Percentiles rank a stretch among this genome's conserved stretches.
phyloP scores from a whole-genome alignment of 2,329 filamentous ascomycete species.

The Diaporthe longicolla region DNA sequence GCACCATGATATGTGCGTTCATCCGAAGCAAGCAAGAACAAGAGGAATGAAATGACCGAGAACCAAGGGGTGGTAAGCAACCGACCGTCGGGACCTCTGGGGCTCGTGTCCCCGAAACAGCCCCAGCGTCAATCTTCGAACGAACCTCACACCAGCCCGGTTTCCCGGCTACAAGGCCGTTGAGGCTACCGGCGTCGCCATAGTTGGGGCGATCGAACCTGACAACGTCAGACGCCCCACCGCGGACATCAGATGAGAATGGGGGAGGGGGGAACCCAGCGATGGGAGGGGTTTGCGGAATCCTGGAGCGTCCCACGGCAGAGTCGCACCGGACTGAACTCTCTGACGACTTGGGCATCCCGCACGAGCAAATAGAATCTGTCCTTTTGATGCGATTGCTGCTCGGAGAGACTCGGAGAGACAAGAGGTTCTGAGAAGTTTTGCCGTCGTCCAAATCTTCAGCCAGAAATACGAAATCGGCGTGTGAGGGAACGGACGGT shows the following conservation, averaged over 20 bases:
- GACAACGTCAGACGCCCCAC: neutral
- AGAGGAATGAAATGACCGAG: neutral
- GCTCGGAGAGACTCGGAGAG: neutral
- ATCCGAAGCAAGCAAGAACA: neutral
- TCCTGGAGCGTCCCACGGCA: neutral
- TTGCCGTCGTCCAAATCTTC: neutral
- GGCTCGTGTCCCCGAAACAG: slow-evolving; percentile 5
- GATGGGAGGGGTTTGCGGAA: neutral
- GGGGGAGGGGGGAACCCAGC: neutral
- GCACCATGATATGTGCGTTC: slow-evolving; percentile 18
- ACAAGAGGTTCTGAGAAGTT: neutral
- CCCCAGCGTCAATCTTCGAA: slow-evolving; percentile 22
- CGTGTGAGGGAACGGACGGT: neutral
- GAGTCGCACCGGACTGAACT: slow-evolving; percentile 3
- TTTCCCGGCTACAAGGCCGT: slow-evolving; percentile 19
- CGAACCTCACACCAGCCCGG: slow-evolving; percentile 28
- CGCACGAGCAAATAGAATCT: neutral
- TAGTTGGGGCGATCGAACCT: slow-evolving; percentile 5
- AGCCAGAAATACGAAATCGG: neutral
- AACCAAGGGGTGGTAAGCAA: too few relatives aligned
- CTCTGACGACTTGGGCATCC: neutral
- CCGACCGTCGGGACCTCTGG: neutral
- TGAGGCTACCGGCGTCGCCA: slow-evolving; percentile 11
- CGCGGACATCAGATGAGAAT: slow-evolving; percentile 4
- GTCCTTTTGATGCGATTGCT: neutral